Percentiles rank a stretch among this genome's conserved stretches.
These are phyloP conservation scores for Adansonia madagascariensis DNA, from an alignment of 441 rosid genomes.

Conservation along the genomic window DNA sequence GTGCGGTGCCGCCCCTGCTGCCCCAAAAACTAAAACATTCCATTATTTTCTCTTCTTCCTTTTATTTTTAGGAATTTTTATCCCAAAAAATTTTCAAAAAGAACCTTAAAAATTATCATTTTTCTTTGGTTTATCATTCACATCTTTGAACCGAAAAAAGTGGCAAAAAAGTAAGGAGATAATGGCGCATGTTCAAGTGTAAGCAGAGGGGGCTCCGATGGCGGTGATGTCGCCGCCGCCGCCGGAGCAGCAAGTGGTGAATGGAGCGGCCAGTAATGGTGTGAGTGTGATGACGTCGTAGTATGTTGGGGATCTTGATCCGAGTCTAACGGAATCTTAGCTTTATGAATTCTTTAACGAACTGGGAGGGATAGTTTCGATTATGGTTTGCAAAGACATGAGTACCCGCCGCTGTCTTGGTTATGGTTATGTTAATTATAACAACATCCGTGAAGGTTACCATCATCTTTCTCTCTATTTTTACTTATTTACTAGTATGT, in stretches of 20 bases:
- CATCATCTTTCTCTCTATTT: background rate
- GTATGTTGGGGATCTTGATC: conserved; percentile 62
- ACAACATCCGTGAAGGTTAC: conserved; percentile 47
- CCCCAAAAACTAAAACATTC: conserved; percentile 18
- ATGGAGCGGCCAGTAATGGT: conserved; percentile 30
- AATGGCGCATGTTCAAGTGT: conserved; percentile 45
- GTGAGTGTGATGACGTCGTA: conserved; percentile 44
- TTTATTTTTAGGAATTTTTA: background rate
- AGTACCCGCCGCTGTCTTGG: conserved; percentile 54
- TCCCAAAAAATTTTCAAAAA: background rate
- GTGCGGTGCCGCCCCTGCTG: conserved; percentile 48
- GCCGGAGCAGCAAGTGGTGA: conserved; percentile 34
- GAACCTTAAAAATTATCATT: too few species aligned
- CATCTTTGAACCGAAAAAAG: background rate
- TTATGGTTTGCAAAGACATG: conserved; percentile 59
- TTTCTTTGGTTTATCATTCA: background rate
- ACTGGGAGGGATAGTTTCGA: conserved; percentile 50
- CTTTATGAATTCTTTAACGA: conserved; percentile 54
- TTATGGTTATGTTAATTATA: conserved; percentile 60
- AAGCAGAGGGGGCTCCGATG: conserved; percentile 33
- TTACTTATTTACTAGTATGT: background rate
- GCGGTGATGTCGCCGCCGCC: conserved; percentile 32
- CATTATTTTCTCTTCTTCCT: background rate
- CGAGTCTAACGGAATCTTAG: conserved; percentile 55
- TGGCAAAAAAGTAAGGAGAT: background rate